Percentiles rank a stretch among this genome's conserved stretches.
phyloP scores from a whole-genome alignment of 805 yeast genomes.

The Pichia exigua region DNA sequence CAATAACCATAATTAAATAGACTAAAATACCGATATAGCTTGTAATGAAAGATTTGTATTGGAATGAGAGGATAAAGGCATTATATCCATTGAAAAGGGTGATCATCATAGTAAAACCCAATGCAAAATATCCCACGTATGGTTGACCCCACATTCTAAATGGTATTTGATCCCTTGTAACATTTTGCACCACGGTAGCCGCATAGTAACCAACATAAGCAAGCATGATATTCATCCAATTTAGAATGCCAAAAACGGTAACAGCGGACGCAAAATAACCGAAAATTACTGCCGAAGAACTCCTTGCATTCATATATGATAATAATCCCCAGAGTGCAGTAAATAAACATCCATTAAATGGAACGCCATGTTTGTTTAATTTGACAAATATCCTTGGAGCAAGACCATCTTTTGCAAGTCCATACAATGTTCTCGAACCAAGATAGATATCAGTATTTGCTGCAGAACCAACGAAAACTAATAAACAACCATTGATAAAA shows the following conservation, averaged over 20 bases:
- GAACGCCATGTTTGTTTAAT: conserved; percentile 64
- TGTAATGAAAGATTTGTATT: conserved; percentile 15
- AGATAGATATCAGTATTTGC: conserved; percentile 62
- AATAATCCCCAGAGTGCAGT: conserved; percentile 13
- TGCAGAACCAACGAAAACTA: conserved; percentile 48
- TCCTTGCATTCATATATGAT: conserved; percentile 10
- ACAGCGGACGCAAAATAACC: conserved; percentile 15
- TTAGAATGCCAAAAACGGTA: conserved; percentile 17
- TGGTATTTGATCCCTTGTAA: conserved; percentile 14
- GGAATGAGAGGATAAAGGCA: conserved; percentile 12
- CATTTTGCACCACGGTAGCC: conserved; percentile 12
- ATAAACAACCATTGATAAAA: conserved; percentile 56
- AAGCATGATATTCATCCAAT: conserved; percentile 15
- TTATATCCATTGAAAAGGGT: conserved; percentile 16
- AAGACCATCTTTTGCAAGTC: conserved; percentile 55
- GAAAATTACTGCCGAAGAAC: conserved; percentile 11
- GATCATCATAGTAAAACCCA: conserved; percentile 9
- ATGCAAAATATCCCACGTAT: conserved; percentile 12
- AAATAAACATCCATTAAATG: conserved; percentile 24
- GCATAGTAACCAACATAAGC: conserved; percentile 12
- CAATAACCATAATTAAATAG: conserved; percentile 1
- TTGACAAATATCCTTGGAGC: conserved; percentile 51
- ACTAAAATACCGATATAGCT: conserved; percentile 12
- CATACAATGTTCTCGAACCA: conserved; percentile 52
- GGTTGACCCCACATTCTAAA: conserved; percentile 18